Evolutionary conservation across 306 rosid genomes (phyloP).

Genomic region (Crotalaria pallida): DNA sequence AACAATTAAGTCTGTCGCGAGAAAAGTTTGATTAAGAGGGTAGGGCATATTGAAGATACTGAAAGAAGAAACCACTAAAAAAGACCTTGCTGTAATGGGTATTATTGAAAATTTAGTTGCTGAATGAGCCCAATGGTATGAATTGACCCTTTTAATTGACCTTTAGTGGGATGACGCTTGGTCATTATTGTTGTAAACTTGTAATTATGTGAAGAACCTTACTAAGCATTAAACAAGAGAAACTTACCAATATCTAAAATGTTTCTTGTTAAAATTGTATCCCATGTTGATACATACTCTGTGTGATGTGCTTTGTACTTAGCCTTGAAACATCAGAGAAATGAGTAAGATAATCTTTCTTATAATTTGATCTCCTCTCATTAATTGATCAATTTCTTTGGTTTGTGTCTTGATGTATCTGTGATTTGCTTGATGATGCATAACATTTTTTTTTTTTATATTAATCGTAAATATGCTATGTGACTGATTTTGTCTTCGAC

Average conservation of each 20-base stretch:
- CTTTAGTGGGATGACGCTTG: background rate
- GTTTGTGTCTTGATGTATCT: conserved; percentile 9
- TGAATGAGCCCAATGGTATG: background rate
- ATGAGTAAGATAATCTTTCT: background rate
- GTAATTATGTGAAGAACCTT: background rate
- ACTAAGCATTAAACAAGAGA: background rate
- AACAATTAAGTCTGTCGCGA: background rate
- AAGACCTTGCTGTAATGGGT: background rate
- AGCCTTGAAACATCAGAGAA: background rate
- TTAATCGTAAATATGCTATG: background rate
- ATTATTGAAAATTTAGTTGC: background rate
- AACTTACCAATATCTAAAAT: background rate
- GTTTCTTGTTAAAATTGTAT: background rate
- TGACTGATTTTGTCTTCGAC: conserved; percentile 6
- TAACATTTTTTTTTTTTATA: background rate
- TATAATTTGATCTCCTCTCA: background rate
- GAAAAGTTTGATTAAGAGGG: background rate
- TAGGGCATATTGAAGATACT: background rate
- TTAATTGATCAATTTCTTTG: background rate
- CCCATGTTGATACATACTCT: background rate
- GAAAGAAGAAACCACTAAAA: background rate
- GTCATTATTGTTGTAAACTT: background rate
- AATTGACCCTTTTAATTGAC: background rate
- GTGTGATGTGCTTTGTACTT: background rate
- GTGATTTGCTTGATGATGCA: background rate